A percentile compares a stretch with the other conserved stretches of the same genome.
Conservation (phyloP, 352 stramenopile genomes). For the Phytophthora melonis region DNA sequence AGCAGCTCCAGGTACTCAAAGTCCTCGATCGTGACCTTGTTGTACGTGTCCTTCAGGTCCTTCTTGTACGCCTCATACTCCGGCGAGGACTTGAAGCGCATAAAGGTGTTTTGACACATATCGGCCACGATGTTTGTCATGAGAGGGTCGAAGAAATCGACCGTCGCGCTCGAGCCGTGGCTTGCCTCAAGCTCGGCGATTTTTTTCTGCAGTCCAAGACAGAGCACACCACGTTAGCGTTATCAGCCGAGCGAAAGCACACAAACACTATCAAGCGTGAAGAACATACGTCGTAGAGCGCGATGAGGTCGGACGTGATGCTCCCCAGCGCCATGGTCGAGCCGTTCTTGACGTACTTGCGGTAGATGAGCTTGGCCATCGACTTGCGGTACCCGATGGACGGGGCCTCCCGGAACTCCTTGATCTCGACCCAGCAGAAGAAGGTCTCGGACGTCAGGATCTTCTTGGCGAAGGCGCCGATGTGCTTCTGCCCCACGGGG, state of each 20-base stretch:
- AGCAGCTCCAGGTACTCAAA: slow-evolving; percentile 89
- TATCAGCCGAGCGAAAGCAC: not conserved
- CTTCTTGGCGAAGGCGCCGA: slow-evolving; percentile 83
- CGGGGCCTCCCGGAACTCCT: slow-evolving; percentile 80
- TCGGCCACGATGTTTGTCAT: slow-evolving; percentile 77
- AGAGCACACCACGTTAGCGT: not conserved
- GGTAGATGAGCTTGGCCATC: slow-evolving; percentile 86
- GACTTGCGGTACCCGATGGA: slow-evolving; percentile 74
- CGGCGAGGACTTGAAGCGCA: slow-evolving; percentile 76
- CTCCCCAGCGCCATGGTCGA: slow-evolving; percentile 79
- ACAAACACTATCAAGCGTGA: not conserved
- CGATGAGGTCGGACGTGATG: slow-evolving; percentile 79
- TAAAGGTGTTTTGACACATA: slow-evolving; percentile 85
- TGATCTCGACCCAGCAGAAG: slow-evolving; percentile 90
- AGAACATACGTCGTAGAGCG: slow-evolving; percentile 69
- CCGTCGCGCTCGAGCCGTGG: slow-evolving; percentile 50
- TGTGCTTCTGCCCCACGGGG: slow-evolving; percentile 84
- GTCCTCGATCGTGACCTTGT: slow-evolving; percentile 85
- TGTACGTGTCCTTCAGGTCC: slow-evolving; percentile 88
- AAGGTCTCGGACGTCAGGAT: slow-evolving; percentile 87
- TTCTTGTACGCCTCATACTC: slow-evolving; percentile 82
- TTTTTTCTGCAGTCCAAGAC: slow-evolving; percentile 60
- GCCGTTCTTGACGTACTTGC: slow-evolving; percentile 85
- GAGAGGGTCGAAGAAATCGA: slow-evolving; percentile 77
- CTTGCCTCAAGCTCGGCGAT: slow-evolving; percentile 57